phyloP scores from a whole-genome alignment of 176 grass and related monocot genomes.

The Raddia guianensis region DNA sequence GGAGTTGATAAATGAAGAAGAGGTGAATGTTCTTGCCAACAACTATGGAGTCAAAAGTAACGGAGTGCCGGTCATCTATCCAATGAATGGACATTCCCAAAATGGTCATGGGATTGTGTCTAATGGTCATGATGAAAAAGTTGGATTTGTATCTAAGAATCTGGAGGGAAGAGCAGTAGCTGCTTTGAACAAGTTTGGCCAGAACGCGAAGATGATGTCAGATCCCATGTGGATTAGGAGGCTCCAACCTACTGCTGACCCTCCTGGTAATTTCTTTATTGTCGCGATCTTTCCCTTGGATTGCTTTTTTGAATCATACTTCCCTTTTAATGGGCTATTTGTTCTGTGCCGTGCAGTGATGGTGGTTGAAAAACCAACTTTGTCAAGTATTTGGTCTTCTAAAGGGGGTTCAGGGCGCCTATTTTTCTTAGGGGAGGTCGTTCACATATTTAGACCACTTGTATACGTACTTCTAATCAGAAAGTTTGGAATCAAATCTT shows the following conservation, averaged over 20 bases:
- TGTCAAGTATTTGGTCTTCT: conserved; percentile 71
- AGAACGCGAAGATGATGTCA: conserved; percentile 74
- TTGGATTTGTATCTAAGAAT: conserved; percentile 57
- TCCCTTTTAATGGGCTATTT: conserved; percentile 1
- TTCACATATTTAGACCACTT: conserved; percentile 86
- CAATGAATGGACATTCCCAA: conserved; percentile 44
- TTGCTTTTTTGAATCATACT: neutral
- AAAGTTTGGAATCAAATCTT: conserved; percentile 91
- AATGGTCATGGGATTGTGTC: conserved; percentile 45
- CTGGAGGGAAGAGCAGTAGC: conserved; percentile 88
- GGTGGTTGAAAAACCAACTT: conserved; percentile 62
- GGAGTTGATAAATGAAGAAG: conserved; percentile 66
- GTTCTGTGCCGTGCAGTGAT: conserved; percentile 28
- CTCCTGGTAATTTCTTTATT: conserved; percentile 50
- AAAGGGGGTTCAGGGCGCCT: conserved; percentile 69
- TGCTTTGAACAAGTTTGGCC: conserved; percentile 86
- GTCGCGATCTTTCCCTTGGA: neutral
- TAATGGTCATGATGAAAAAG: conserved; percentile 49
- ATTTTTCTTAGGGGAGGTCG: conserved; percentile 77
- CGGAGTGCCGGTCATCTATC: conserved; percentile 38
- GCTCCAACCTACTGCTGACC: conserved; percentile 40
- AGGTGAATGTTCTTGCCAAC: conserved; percentile 45
- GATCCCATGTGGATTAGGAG: conserved; percentile 55
- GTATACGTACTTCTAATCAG: conserved; percentile 86
- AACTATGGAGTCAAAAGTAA: conserved; percentile 47